phyloP scores from a whole-genome alignment of 148 eudicot genomes.

The Salicornia ramosissima region DNA sequence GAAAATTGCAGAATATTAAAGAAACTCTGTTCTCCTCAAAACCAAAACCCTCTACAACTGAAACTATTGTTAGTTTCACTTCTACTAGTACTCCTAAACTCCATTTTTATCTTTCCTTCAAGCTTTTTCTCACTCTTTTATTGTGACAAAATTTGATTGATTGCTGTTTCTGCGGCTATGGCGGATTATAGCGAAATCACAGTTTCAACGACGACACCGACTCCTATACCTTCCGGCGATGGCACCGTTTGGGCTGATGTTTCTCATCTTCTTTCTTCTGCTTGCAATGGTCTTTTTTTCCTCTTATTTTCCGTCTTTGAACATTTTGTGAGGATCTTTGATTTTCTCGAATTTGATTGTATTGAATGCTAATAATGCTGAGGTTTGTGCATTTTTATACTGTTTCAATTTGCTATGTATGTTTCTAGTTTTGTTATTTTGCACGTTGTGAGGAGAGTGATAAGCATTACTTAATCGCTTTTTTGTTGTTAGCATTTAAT shows the following conservation, averaged over 20 bases:
- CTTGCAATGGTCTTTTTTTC: slow-evolving; percentile 52
- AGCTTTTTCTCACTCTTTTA: not conserved
- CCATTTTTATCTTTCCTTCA: not conserved
- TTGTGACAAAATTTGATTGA: not conserved
- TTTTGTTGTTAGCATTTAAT: not conserved
- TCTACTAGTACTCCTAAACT: not conserved
- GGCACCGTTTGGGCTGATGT: slow-evolving; percentile 77
- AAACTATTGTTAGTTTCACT: not conserved
- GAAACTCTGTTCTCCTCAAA: slow-evolving; percentile 1
- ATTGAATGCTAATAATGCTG: not conserved
- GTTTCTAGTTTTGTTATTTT: not conserved
- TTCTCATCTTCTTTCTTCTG: slow-evolving; percentile 52
- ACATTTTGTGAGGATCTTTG: slow-evolving; percentile 12
- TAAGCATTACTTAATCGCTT: not conserved
- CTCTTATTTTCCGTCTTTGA: not conserved
- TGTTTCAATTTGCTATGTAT: not conserved
- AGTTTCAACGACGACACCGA: slow-evolving; percentile 11
- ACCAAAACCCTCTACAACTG: slow-evolving; percentile 4
- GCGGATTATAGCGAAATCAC: slow-evolving; percentile 16
- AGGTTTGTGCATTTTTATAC: not conserved
- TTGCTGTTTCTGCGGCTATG: slow-evolving; percentile 17
- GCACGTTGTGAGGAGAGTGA: not conserved
- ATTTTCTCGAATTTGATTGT: slow-evolving; percentile 1
- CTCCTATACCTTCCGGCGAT: slow-evolving; percentile 56
- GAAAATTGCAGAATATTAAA: too few species aligned